Conservation (phyloP, 257 asterid genomes). For the Scutellaria minor region DNA sequence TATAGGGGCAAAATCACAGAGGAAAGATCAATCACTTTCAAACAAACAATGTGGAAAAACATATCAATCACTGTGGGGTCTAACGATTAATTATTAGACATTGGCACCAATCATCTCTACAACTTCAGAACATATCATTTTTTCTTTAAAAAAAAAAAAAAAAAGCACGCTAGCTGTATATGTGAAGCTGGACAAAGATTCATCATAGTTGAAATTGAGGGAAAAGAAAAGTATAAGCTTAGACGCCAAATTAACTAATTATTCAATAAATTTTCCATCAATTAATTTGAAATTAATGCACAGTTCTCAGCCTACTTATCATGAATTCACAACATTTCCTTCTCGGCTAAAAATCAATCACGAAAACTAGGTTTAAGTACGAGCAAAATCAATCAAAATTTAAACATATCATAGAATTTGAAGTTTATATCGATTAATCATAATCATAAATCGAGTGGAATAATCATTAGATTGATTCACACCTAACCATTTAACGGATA, state of each 20-base stretch:
- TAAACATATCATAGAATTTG: neutral
- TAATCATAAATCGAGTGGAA: neutral
- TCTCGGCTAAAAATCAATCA: too few relatives aligned
- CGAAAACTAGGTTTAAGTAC: neutral
- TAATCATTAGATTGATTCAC: neutral
- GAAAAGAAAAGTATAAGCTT: neutral
- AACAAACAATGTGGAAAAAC: neutral
- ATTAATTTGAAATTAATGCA: neutral
- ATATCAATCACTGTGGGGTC: neutral
- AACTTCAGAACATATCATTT: neutral
- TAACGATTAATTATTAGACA: neutral
- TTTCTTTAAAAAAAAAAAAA: neutral
- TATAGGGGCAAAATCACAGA: constrained; percentile 38
- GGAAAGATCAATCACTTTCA: constrained; percentile 20
- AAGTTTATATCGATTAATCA: neutral
- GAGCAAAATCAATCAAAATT: neutral
- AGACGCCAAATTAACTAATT: neutral
- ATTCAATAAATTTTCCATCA: neutral
- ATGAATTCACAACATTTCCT: neutral
- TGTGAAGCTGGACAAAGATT: constrained; percentile 2
- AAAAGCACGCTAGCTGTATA: neutral
- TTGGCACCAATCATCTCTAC: neutral
- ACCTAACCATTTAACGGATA: neutral
- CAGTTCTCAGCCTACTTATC: neutral
- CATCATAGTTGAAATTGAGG: neutral